phyloP scores from a whole-genome alignment of 805 yeast species.

The Lachancea fermentati region DNA sequence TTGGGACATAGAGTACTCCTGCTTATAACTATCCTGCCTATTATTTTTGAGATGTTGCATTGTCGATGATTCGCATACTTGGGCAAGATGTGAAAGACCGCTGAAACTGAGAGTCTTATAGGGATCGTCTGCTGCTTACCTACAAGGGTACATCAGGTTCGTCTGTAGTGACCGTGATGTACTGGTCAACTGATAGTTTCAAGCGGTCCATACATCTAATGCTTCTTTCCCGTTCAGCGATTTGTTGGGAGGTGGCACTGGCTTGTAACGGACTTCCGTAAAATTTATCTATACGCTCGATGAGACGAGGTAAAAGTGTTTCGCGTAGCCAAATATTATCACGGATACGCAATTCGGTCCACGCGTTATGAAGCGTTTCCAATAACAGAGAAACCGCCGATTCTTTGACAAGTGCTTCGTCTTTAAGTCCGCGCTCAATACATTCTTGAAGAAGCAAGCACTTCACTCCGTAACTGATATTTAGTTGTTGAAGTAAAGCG shows the following conservation, averaged over 20 bases:
- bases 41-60: background rate
- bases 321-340: conserved; percentile 6
- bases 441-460: conserved; percentile 3
- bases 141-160: conserved; percentile 1
- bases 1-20: background rate
- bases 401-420: conserved; percentile 5
- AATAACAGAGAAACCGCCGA: conserved; percentile 1
- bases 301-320: conserved; percentile 2
- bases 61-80: background rate
- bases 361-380: background rate
- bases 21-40: background rate
- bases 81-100: background rate
- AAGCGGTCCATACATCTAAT: background rate
- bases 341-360: conserved; percentile 6
- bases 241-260: conserved; percentile 8
- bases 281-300: conserved; percentile 5
- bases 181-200: background rate
- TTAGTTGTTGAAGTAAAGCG: conserved; percentile 5
- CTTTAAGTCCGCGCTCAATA: conserved; percentile 8
- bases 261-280: conserved; percentile 1
- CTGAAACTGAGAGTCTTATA: background rate
- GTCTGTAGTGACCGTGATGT: conserved; percentile 1
- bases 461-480: background rate
- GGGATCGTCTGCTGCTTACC: background rate
- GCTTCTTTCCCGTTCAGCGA: conserved; percentile 5